Evolutionary conservation across 352 stramenopile genomes (phyloP).

Genomic region (Globisporangium heterothallicum): DNA sequence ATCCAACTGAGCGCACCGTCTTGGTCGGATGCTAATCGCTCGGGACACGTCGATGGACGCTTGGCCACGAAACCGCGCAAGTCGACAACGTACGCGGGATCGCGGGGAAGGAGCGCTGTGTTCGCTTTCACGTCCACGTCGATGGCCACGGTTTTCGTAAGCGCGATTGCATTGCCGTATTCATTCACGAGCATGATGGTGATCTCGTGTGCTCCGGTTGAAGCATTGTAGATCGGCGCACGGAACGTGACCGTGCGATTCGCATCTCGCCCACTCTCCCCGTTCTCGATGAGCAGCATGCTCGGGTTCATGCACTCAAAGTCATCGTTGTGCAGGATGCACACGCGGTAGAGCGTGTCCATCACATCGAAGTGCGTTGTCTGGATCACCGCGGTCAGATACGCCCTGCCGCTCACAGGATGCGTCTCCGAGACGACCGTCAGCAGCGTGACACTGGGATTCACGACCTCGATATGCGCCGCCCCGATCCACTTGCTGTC

Average conservation of each 20-base stretch:
- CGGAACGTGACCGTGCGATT: conserved; percentile 25
- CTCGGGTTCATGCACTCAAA: conserved; percentile 36
- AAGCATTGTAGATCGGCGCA: conserved; percentile 28
- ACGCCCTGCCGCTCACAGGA: neutral
- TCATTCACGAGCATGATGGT: conserved; percentile 39
- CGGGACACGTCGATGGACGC: conserved; percentile 17
- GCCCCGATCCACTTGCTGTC: conserved; percentile 27
- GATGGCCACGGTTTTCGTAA: conserved; percentile 17
- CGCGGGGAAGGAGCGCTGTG: neutral
- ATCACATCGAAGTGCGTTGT: conserved; percentile 38
- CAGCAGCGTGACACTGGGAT: conserved; percentile 28
- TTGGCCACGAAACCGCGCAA: conserved; percentile 18
- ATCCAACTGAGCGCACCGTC: conserved; percentile 27
- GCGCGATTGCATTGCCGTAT: conserved; percentile 35
- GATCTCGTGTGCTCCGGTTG: conserved; percentile 21
- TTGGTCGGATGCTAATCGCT: conserved; percentile 1
- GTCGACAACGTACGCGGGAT: conserved; percentile 18
- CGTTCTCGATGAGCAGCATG: conserved; percentile 21
- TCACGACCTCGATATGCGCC: conserved; percentile 31
- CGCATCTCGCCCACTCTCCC: conserved; percentile 7
- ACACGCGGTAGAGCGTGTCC: conserved; percentile 34
- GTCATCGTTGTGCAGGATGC: conserved; percentile 32
- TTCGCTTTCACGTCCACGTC: conserved; percentile 1
- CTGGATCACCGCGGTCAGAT: conserved; percentile 24
- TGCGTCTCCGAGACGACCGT: neutral